These are phyloP conservation scores for Kandelia obovata DNA, from an alignment of 345 rosid species.

Conservation along the genomic window DNA sequence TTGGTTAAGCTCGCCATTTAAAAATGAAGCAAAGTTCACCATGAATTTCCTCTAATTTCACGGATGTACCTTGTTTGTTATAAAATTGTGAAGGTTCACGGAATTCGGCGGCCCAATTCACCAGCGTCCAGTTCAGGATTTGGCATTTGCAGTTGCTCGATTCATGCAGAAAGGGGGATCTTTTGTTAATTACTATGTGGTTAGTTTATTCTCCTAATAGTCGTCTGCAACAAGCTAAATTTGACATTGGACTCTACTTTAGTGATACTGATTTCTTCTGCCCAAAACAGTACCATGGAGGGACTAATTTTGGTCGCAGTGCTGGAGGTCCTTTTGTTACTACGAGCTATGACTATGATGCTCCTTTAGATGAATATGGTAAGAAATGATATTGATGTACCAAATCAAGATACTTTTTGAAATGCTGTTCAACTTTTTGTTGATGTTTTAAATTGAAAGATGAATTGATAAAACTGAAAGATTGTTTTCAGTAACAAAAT, in stretches of 20 bases:
- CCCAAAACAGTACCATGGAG: slow-evolving; percentile 86
- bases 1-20: slow-evolving; percentile 5
- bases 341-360: slow-evolving; percentile 97
- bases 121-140: slow-evolving; percentile 92
- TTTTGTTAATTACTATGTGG: slow-evolving; percentile 96
- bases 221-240: neutral
- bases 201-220: slow-evolving; percentile 18
- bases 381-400: slow-evolving; percentile 17
- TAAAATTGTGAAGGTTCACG: slow-evolving; percentile 56
- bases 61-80: neutral
- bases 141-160: slow-evolving; percentile 92
- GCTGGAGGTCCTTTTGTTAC: slow-evolving; percentile 99
- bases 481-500: neutral
- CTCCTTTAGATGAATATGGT: slow-evolving; percentile 98
- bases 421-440: neutral
- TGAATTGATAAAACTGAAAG: neutral
- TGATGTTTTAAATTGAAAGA: neutral
- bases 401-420: neutral
- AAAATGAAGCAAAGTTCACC: neutral
- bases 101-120: slow-evolving; percentile 95
- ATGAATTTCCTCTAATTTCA: neutral
- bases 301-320: slow-evolving; percentile 95
- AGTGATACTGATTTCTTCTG: slow-evolving; percentile 8
- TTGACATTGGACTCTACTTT: neutral
- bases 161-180: slow-evolving; percentile 98